These are phyloP conservation scores for Fusarium chaquense DNA, from an alignment of 2,329 filamentous ascomycete species.

Conservation along the genomic window DNA sequence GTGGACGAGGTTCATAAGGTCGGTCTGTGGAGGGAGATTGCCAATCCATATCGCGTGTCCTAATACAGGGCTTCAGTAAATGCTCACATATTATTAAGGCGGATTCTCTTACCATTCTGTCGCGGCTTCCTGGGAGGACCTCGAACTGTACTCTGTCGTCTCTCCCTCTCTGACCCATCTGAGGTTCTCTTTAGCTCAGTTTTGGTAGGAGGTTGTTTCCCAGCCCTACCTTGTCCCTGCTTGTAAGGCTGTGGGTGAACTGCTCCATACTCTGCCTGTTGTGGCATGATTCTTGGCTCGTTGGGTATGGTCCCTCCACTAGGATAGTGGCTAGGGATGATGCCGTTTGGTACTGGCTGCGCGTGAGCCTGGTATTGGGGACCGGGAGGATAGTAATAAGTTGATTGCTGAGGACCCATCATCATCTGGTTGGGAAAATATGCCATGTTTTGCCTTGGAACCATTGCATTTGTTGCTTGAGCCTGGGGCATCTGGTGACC, in stretches of 20 bases:
- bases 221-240: slow-evolving; percentile 43
- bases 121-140: slow-evolving; percentile 59
- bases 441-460: slow-evolving; percentile 55
- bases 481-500: slow-evolving; percentile 55
- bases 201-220: slow-evolving; percentile 26
- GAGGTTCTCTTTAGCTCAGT: slow-evolving; percentile 35
- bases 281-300: slow-evolving; percentile 45
- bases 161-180: slow-evolving; percentile 41
- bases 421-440: slow-evolving; percentile 61
- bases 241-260: slow-evolving; percentile 24
- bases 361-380: slow-evolving; percentile 54
- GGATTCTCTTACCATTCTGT: slow-evolving; percentile 67
- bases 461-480: slow-evolving; percentile 52
- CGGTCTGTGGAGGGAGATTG: slow-evolving; percentile 87
- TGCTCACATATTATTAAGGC: slow-evolving; percentile 17
- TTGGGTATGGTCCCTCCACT: slow-evolving; percentile 40
- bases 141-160: slow-evolving; percentile 48
- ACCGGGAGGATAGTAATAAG: slow-evolving; percentile 60
- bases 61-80: slow-evolving; percentile 38
- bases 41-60: slow-evolving; percentile 97
- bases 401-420: slow-evolving; percentile 57
- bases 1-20: slow-evolving; percentile 85
- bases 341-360: slow-evolving; percentile 49
- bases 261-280: slow-evolving; percentile 24
- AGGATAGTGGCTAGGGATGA: slow-evolving; percentile 54